Percentiles rank a stretch among this genome's conserved stretches.
Evolutionary conservation across 2,329 filamentous ascomycete species (phyloP).

Genomic region (Fusarium proliferatum): DNA sequence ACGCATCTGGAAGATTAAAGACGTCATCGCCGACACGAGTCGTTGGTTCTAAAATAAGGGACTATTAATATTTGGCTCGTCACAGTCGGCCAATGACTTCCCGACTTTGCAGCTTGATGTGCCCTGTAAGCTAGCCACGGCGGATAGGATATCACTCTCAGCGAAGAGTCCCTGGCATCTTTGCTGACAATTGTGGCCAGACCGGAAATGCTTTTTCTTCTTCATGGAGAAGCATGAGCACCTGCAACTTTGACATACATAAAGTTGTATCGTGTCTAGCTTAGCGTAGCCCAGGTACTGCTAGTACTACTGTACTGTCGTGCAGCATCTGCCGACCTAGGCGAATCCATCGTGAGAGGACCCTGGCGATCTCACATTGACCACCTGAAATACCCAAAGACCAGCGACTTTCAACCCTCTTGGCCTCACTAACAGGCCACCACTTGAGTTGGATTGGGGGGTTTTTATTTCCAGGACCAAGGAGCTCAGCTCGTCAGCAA

Average conservation of each 20-base stretch:
- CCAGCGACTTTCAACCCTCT: constrained; percentile 20
- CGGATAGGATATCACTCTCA: background rate
- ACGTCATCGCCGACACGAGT: constrained; percentile 28
- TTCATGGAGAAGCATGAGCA: constrained; percentile 10
- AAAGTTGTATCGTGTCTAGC: constrained; percentile 33
- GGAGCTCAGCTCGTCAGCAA: constrained; percentile 19
- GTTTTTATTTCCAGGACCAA: background rate
- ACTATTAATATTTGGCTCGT: background rate
- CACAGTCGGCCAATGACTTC: constrained; percentile 4
- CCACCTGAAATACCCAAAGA: background rate
- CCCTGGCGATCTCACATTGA: constrained; percentile 43
- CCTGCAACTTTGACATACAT: constrained; percentile 46
- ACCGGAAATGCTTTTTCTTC: constrained; percentile 10
- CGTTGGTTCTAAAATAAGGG: constrained; percentile 16
- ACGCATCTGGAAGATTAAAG: constrained; percentile 19
- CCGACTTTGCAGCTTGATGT: background rate
- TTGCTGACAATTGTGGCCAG: constrained; percentile 2
- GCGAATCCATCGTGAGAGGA: constrained; percentile 34
- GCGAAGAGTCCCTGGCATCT: constrained; percentile 2
- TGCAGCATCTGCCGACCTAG: constrained; percentile 11
- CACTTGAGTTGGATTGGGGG: constrained; percentile 6
- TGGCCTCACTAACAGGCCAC: constrained; percentile 30
- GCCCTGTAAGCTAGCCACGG: background rate
- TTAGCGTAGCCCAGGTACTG: constrained; percentile 7
- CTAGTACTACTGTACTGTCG: constrained; percentile 17